A percentile compares a stretch with the other conserved stretches of the same genome.
phyloP scores from a whole-genome alignment of 192 early-diverging fungal genomes.

The Powellomyces hirtus region DNA sequence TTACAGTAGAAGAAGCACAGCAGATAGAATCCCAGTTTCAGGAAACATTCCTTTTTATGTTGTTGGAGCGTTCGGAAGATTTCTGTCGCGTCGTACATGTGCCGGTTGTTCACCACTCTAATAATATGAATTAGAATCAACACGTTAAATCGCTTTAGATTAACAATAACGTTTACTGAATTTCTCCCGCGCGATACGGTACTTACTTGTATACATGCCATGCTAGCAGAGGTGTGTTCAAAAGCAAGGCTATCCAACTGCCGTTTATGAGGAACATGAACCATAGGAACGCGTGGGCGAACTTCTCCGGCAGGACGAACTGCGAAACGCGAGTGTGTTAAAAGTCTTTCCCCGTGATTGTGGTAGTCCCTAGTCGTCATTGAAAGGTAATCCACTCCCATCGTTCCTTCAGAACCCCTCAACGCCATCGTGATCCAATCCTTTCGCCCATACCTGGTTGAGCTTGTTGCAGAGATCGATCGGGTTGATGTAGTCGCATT shows the following conservation, averaged over 20 bases:
- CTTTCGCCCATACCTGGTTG: constrained; percentile 68
- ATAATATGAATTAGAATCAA: constrained; percentile 2
- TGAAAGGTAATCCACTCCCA: too few species aligned
- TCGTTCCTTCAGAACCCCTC: too few species aligned
- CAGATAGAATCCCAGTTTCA: constrained; percentile 96
- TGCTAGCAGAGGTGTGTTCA: constrained; percentile 83
- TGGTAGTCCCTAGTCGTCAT: too few species aligned
- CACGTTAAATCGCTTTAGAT: too few species aligned
- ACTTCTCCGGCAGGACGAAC: constrained; percentile 95
- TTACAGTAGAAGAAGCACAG: constrained; percentile 87
- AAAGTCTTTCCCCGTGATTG: too few species aligned
- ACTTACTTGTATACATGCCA: constrained; percentile 86
- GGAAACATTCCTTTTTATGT: constrained; percentile 96
- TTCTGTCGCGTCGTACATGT: constrained; percentile 97
- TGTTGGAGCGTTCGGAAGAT: constrained; percentile 91
- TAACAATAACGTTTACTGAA: too few species aligned
- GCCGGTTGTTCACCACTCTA: constrained; percentile 78
- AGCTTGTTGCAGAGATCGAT: constrained; percentile 96
- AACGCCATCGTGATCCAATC: not conserved
- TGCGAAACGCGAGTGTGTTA: constrained; percentile 30
- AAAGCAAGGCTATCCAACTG: constrained; percentile 79
- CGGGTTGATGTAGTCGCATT: constrained; percentile 99
- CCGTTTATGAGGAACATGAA: constrained; percentile 83
- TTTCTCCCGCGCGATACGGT: not conserved
- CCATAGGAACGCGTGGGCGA: constrained; percentile 77